A percentile compares a stretch with the other conserved stretches of the same genome.
Evolutionary conservation across 257 asterid species (phyloP).

Genomic region (Solanum clarkiae): DNA sequence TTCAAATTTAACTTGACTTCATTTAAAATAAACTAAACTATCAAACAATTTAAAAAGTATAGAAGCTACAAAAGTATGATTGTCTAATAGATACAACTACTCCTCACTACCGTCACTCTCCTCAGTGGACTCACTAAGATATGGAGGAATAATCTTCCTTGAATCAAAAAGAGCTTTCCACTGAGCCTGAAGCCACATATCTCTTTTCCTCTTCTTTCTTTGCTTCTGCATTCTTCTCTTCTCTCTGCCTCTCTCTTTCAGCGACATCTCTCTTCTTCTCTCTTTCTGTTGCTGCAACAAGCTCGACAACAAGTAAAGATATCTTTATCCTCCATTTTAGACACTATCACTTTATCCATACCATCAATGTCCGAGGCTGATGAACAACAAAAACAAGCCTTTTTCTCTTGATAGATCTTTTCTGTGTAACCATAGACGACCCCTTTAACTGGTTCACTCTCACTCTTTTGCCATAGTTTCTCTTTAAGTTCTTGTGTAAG

Average conservation of each 20-base stretch:
- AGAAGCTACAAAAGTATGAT: too few relatives aligned
- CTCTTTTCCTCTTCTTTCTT: neutral
- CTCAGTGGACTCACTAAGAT: too few relatives aligned
- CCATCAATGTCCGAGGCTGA: neutral
- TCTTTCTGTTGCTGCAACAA: neutral
- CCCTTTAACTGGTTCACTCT: neutral
- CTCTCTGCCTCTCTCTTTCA: neutral
- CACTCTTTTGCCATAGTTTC: neutral
- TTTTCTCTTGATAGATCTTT: neutral
- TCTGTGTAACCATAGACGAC: neutral
- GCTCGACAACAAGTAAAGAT: neutral
- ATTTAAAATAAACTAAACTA: too few relatives aligned
- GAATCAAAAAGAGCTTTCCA: neutral
- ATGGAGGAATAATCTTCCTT: neutral
- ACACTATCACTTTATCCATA: neutral
- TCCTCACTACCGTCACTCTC: too few relatives aligned
- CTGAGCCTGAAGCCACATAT: neutral
- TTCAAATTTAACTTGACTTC: too few relatives aligned
- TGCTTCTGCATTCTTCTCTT: neutral
- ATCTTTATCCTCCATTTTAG: neutral
- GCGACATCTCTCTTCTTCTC: neutral
- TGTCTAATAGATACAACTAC: too few relatives aligned
- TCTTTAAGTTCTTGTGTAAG: neutral
- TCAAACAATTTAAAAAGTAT: too few relatives aligned
- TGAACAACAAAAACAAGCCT: neutral